phyloP scores from a whole-genome alignment of 352 stramenopile genomes.

The Globisporangium nodosum region DNA sequence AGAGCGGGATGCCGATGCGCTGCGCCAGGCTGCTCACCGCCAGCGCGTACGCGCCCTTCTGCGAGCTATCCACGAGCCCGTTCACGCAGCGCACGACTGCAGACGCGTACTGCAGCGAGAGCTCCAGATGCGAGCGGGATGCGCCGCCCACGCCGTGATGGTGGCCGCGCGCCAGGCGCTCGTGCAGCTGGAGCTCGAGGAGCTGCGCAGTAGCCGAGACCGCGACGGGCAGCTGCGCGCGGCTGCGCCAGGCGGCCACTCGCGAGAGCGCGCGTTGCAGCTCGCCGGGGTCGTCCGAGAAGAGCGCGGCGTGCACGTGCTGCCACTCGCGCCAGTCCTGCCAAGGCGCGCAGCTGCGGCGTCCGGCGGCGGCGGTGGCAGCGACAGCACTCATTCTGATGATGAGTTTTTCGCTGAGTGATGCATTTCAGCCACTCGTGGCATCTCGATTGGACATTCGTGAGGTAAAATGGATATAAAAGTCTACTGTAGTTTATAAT shows the following conservation, averaged over 20 bases:
- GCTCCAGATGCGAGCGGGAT: conserved; percentile 73
- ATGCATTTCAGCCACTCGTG: neutral
- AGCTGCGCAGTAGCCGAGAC: conserved; percentile 73
- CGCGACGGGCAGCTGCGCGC: conserved; percentile 68
- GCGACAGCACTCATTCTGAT: neutral
- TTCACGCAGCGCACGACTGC: conserved; percentile 78
- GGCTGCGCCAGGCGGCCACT: conserved; percentile 63
- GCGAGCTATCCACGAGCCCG: conserved; percentile 73
- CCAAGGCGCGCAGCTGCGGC: conserved; percentile 49
- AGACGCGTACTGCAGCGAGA: conserved; percentile 62
- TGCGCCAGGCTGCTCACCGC: conserved; percentile 75
- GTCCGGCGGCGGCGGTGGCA: conserved; percentile 31
- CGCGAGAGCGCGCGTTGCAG: conserved; percentile 54
- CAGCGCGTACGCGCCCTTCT: conserved; percentile 71
- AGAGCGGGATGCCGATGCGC: conserved; percentile 88
- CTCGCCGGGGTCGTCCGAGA: conserved; percentile 36
- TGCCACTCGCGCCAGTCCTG: conserved; percentile 77
- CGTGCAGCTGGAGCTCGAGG: conserved; percentile 69
- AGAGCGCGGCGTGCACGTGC: conserved; percentile 51
- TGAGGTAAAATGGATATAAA: neutral
- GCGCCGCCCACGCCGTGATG: conserved; percentile 62
- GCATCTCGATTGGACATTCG: neutral
- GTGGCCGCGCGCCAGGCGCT: conserved; percentile 57
- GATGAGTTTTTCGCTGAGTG: neutral
- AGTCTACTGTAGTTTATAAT: conserved; percentile 1